Conservation (phyloP, 2,329 filamentous ascomycete species). For the Xylariaceae sp. region DNA sequence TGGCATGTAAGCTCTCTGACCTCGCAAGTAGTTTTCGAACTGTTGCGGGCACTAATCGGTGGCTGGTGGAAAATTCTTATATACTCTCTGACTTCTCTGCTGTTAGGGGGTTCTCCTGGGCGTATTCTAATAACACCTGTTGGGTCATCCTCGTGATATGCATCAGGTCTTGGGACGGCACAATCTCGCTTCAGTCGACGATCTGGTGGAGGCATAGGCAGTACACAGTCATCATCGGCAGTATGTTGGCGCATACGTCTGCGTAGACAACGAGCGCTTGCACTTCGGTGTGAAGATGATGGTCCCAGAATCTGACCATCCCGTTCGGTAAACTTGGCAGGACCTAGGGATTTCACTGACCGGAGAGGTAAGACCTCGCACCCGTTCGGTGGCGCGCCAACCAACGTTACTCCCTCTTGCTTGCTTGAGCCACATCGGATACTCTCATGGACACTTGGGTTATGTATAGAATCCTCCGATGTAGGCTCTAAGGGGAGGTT, state of each 20-base stretch:
- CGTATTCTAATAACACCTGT: slow-evolving; percentile 21
- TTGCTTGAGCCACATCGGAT: slow-evolving; percentile 26
- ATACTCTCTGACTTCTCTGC: slow-evolving; percentile 40
- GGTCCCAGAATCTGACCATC: slow-evolving; percentile 31
- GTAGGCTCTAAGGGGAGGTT: slow-evolving; percentile 25
- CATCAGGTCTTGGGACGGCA: slow-evolving; percentile 17
- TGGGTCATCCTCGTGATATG: slow-evolving; percentile 35
- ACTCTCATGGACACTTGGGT: slow-evolving; percentile 31
- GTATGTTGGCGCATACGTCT: slow-evolving; percentile 22
- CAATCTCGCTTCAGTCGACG: slow-evolving; percentile 22
- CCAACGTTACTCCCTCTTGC: slow-evolving; percentile 9
- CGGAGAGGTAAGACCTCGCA: slow-evolving; percentile 19
- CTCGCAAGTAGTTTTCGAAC: slow-evolving; percentile 34
- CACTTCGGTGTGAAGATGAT: slow-evolving; percentile 9
- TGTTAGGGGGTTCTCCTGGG: slow-evolving; percentile 34
- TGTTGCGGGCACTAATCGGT: slow-evolving; percentile 35
- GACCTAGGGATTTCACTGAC: slow-evolving; percentile 13
- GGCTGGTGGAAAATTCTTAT: slow-evolving; percentile 40
- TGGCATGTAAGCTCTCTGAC: not conserved
- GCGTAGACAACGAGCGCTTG: slow-evolving; percentile 18
- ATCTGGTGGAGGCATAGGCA: slow-evolving; percentile 37
- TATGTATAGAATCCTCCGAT: slow-evolving; percentile 22
- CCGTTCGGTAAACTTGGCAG: slow-evolving; percentile 28
- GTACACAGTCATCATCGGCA: slow-evolving; percentile 26
- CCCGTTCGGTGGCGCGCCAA: slow-evolving; percentile 15